phyloP scores from a whole-genome alignment of 1,284 basidiomycete genomes.

The Pseudozyma sp. region DNA sequence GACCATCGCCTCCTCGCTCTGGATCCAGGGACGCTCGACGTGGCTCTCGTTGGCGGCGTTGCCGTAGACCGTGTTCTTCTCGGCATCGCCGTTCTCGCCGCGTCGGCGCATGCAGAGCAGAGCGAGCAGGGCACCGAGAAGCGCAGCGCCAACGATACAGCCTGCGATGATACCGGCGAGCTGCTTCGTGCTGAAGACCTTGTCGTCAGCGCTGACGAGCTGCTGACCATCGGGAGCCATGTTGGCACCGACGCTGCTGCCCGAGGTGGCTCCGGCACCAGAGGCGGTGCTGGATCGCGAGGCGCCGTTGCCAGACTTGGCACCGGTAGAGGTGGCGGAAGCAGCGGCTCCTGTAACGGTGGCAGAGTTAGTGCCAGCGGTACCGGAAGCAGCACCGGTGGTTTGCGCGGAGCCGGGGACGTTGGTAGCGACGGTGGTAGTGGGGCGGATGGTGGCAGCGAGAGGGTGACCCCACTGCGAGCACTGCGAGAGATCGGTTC shows the following conservation, averaged over 20 bases:
- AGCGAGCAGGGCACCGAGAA: conserved; percentile 54
- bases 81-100: conserved; percentile 30
- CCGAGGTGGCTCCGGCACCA: conserved; percentile 7
- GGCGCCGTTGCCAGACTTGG: background rate
- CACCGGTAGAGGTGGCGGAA: conserved; percentile 13
- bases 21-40: conserved; percentile 57
- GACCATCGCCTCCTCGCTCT: conserved; percentile 50
- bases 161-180: conserved; percentile 61
- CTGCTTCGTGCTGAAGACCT: conserved; percentile 33
- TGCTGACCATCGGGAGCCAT: conserved; percentile 34
- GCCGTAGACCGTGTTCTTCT: conserved; percentile 40
- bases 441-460: conserved; percentile 53
- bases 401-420: conserved; percentile 24
- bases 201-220: conserved; percentile 31
- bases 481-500: conserved; percentile 57
- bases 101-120: conserved; percentile 44
- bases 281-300: conserved; percentile 17
- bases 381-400: conserved; percentile 17
- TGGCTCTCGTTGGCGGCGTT: conserved; percentile 40
- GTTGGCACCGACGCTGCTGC: conserved; percentile 14
- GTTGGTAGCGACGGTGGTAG: conserved; percentile 49
- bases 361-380: conserved; percentile 25
- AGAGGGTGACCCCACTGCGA: conserved; percentile 55
- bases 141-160: conserved; percentile 51
- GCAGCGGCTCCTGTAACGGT: conserved; percentile 23